phyloP scores from a whole-genome alignment of 208 protist species.

The Leptomonas seymouri region DNA sequence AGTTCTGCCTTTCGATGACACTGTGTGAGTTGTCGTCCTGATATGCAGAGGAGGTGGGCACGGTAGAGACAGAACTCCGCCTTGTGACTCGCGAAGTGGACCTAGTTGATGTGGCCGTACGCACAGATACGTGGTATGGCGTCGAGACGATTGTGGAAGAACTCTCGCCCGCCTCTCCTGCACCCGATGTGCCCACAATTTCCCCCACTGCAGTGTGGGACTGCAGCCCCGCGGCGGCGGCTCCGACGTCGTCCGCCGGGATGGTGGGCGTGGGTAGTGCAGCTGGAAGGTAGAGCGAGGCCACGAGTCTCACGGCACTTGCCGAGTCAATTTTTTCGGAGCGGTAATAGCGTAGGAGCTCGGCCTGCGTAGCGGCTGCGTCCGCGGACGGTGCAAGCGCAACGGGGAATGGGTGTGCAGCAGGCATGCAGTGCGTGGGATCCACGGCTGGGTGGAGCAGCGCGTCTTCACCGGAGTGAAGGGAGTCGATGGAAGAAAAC shows the following conservation, averaged over 20 bases:
- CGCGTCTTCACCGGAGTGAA: slow-evolving; percentile 10
- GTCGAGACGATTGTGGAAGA: background rate
- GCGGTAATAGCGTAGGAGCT: slow-evolving; percentile 9
- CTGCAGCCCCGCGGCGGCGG: background rate
- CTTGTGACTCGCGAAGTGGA: background rate
- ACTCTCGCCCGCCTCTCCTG: background rate
- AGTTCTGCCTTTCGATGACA: background rate
- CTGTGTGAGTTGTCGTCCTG: background rate
- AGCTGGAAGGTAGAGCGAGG: background rate
- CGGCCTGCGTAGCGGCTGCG: slow-evolving; percentile 1
- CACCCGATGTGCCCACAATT: background rate
- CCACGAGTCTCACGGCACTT: background rate
- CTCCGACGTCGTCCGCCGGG: background rate
- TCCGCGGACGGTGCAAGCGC: background rate
- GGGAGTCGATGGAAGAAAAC: slow-evolving; percentile 2
- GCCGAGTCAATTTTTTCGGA: slow-evolving; percentile 2
- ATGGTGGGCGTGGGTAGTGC: background rate
- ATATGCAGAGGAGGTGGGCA: background rate
- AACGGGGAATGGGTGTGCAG: background rate
- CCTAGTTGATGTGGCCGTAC: background rate
- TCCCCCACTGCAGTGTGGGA: slow-evolving; percentile 2
- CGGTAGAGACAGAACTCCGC: slow-evolving; percentile 13
- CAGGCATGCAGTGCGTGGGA: background rate
- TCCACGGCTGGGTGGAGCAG: background rate
- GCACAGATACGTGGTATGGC: background rate